Percentiles rank a stretch among this genome's conserved stretches.
phyloP scores from a whole-genome alignment of 2,329 filamentous ascomycete species.

The Berkeleyomyces basicola region DNA sequence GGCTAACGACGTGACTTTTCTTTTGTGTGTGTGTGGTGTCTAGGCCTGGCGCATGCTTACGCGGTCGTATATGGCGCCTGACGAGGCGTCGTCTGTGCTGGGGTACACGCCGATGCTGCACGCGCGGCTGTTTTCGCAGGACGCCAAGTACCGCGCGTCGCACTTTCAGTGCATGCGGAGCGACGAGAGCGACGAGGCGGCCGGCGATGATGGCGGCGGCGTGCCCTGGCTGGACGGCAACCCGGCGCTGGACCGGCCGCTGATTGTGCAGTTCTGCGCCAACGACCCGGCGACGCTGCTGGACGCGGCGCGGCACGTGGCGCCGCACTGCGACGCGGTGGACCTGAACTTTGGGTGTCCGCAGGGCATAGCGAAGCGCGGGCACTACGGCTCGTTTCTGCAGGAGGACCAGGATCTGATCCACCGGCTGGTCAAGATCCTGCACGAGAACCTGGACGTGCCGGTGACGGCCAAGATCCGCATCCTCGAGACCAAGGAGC shows the following conservation, averaged over 20 bases:
- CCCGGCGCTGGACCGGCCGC: slow-evolving; percentile 63
- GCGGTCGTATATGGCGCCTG: slow-evolving; percentile 69
- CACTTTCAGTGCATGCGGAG: slow-evolving; percentile 51
- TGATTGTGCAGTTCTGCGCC: slow-evolving; percentile 94
- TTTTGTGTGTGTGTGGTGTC: neutral
- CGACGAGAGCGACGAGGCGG: slow-evolving; percentile 13
- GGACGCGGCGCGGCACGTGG: slow-evolving; percentile 58
- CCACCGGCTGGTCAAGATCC: slow-evolving; percentile 61
- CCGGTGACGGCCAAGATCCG: slow-evolving; percentile 93
- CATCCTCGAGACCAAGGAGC: slow-evolving; percentile 70
- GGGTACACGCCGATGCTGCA: slow-evolving; percentile 96
- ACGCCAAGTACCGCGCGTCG: slow-evolving; percentile 54
- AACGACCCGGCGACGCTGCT: slow-evolving; percentile 72
- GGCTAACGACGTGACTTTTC: no score
- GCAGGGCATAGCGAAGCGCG: slow-evolving; percentile 81
- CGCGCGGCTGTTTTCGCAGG: slow-evolving; percentile 70
- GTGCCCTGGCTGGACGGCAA: slow-evolving; percentile 66
- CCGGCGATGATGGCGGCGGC: slow-evolving; percentile 12
- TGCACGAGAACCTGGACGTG: slow-evolving; percentile 61
- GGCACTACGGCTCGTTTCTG: slow-evolving; percentile 83
- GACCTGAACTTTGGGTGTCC: slow-evolving; percentile 93
- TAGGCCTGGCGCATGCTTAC: slow-evolving; percentile 94
- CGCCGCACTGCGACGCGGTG: slow-evolving; percentile 83
- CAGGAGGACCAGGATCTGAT: slow-evolving; percentile 85
- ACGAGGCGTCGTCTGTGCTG: slow-evolving; percentile 49